Conservation (phyloP, 306 rosid genomes). For the Aeschynomene evenia region DNA sequence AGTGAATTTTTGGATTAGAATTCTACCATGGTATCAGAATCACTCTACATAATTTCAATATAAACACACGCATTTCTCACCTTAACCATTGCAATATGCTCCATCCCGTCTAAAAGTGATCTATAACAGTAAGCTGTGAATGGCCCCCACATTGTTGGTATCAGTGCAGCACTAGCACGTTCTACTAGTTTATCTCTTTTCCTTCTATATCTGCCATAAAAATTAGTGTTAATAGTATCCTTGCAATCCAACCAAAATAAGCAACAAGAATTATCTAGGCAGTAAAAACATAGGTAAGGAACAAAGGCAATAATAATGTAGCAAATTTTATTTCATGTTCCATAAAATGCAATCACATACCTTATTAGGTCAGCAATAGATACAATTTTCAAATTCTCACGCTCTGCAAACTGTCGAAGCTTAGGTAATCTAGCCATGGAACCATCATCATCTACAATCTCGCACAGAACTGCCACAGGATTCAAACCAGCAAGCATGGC, state of each 20-base stretch:
- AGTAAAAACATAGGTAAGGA: constrained; percentile 11
- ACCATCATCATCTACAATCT: constrained; percentile 96
- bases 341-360: constrained; percentile 36
- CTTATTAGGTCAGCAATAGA: constrained; percentile 92
- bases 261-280: constrained; percentile 8
- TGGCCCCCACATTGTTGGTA: constrained; percentile 98
- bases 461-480: constrained; percentile 80
- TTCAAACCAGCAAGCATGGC: constrained; percentile 83
- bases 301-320: constrained; percentile 14
- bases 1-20: background rate
- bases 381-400: constrained; percentile 76
- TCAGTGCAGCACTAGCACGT: constrained; percentile 58
- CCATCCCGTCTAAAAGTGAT: constrained; percentile 83
- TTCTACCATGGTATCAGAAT: background rate
- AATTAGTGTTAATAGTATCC: constrained; percentile 25
- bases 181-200: constrained; percentile 85
- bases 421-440: constrained; percentile 96
- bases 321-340: background rate
- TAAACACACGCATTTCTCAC: constrained; percentile 41
- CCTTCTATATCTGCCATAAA: constrained; percentile 71
- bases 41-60: constrained; percentile 1
- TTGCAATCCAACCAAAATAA: constrained; percentile 18
- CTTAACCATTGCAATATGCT: constrained; percentile 97
- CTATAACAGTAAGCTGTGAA: constrained; percentile 73
- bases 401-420: constrained; percentile 75